These are phyloP conservation scores for Fusarium chlamydosporum DNA, from an alignment of 2,329 filamentous ascomycete species.

Conservation along the genomic window DNA sequence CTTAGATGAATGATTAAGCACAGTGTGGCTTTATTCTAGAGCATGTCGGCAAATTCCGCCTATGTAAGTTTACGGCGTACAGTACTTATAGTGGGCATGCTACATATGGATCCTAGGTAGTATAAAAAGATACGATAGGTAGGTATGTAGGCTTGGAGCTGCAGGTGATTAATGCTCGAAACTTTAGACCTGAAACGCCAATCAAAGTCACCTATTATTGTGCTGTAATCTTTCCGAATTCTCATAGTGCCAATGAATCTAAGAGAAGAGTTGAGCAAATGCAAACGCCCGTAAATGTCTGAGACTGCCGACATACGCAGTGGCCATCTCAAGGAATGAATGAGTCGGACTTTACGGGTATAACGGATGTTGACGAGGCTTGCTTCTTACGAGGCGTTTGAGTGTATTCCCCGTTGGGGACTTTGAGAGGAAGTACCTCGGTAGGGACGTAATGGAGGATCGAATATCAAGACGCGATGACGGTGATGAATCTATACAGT, in stretches of 20 bases:
- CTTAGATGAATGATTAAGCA: neutral
- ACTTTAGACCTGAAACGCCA: constrained; percentile 18
- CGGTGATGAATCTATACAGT: neutral
- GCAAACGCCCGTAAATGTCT: constrained; percentile 5
- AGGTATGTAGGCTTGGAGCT: neutral
- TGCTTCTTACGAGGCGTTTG: neutral
- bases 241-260: neutral
- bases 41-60: neutral
- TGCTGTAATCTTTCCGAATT: too few relatives aligned
- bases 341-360: too few relatives aligned
- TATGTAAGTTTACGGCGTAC: neutral
- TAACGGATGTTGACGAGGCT: neutral
- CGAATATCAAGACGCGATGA: neutral
- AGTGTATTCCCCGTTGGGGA: neutral
- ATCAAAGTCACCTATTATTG: neutral
- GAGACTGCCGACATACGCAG: neutral
- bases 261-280: constrained; percentile 4
- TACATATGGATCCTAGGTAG: too few relatives aligned
- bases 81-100: neutral
- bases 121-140: too few relatives aligned
- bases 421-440: neutral
- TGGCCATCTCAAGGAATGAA: neutral
- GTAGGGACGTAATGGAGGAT: neutral
- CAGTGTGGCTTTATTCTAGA: neutral
- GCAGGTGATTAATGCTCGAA: neutral